Evolutionary conservation across 768 basidiomycete species (phyloP).

Genomic region (Lactifluus volemus): DNA sequence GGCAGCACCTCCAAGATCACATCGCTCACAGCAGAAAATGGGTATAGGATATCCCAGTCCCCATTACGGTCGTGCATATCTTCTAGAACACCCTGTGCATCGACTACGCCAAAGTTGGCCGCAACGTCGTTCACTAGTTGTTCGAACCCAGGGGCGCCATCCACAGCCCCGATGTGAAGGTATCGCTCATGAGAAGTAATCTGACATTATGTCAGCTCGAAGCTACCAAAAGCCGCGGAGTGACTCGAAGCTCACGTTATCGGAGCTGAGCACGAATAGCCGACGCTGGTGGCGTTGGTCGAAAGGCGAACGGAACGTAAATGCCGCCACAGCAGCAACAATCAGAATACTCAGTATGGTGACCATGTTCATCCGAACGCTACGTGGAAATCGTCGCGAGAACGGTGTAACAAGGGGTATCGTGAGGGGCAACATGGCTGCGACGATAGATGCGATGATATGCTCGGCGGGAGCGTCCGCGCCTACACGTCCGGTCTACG

Average conservation of each 20-base stretch:
- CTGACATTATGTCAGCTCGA: constrained; percentile 29
- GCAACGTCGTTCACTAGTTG: constrained; percentile 55
- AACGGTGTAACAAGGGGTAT: constrained; percentile 62
- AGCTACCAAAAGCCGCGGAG: not conserved
- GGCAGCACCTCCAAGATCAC: not conserved
- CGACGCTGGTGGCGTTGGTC: constrained; percentile 84
- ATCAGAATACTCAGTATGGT: constrained; percentile 39
- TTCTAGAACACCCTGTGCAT: constrained; percentile 35
- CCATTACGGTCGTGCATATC: constrained; percentile 68
- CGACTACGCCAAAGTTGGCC: constrained; percentile 43
- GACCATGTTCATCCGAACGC: constrained; percentile 32
- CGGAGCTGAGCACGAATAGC: constrained; percentile 72
- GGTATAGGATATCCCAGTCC: constrained; percentile 85
- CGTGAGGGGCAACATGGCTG: constrained; percentile 45
- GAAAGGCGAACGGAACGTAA: constrained; percentile 55
- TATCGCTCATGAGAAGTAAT: constrained; percentile 62
- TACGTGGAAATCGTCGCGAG: constrained; percentile 56
- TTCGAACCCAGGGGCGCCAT: constrained; percentile 71
- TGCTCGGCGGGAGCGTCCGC: constrained; percentile 79
- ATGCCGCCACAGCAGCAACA: constrained; percentile 47
- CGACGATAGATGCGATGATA: constrained; percentile 74
- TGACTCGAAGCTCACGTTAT: constrained; percentile 53
- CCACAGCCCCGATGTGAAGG: constrained; percentile 74
- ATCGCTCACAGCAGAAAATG: constrained; percentile 58
- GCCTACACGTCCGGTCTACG: constrained; percentile 74